Base-by-base conservation (phyloP, 2,329 filamentous ascomycete species). In the Alternaria burnsii region DNA sequence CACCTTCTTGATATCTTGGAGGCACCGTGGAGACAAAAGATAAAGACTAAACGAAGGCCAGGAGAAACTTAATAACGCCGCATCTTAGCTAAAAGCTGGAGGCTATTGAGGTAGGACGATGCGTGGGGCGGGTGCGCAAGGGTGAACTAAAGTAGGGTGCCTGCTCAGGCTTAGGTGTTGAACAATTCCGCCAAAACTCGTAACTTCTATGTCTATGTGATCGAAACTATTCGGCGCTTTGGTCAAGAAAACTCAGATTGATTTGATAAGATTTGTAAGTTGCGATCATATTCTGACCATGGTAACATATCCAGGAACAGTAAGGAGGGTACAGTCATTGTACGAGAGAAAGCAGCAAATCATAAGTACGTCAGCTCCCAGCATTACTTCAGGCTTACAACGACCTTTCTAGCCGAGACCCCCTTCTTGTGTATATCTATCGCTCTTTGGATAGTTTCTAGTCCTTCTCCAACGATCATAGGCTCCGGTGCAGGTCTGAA, bases 361-460 rank as follows among this genome's bases (percentile, higher is more conserved):
- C 32, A 36, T 16, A 36, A 16, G 12, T 36, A 16, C 18, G 3
- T 3, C 26, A 47, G 20, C 3, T 47, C 3, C 6, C 18, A 5
- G 16, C 2, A 47, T 47, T n/a, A 47, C n/a, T 10, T 20, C 16
- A 47, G 44, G 26, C 26, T 47, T 43, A 51, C 53, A 43, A 56
- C 36, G 34, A 56, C 46, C 36, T 56, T 56, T 8, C 26, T 40
- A 10, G 36, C 53, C 7, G 41, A 48, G 22, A 56, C 44, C 4
- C 53, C 53, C 26, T 47, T 41, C 32, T 53, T 58, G 18, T 41
- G 30, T 6, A 30, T 36, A 8, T 71, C 57, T 24, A 72, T 51
- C 5, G 57, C 70, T 30, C 53, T 57, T 42, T 73, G 70, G 3
- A 70, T 51, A n/a, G 48, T 59, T 22, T 69, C 68, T 30, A 72